phyloP scores from a whole-genome alignment of 164 flowering plant genomes.

The Hamamelis virginiana region DNA sequence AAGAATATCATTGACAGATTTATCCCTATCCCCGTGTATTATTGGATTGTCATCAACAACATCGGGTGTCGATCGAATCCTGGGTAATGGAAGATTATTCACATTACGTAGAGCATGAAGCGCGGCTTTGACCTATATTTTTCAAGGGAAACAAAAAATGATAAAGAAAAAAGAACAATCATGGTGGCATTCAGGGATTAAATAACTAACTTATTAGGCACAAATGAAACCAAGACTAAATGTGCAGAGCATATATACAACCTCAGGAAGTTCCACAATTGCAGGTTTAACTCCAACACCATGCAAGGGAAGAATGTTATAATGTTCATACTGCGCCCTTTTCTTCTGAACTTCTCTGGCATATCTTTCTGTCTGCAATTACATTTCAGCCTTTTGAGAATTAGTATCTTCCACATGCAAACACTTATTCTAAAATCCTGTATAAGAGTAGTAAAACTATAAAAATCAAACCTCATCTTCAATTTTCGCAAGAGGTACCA shows the following conservation, averaged over 20 bases:
- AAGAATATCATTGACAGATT: slow-evolving; percentile 67
- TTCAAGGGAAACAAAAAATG: not conserved
- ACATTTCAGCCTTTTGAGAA: not conserved
- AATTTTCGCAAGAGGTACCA: slow-evolving; percentile 56
- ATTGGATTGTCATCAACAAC: slow-evolving; percentile 17
- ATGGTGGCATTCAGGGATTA: not conserved
- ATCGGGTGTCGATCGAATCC: slow-evolving; percentile 23
- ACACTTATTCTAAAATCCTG: not conserved
- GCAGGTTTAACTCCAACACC: slow-evolving; percentile 71
- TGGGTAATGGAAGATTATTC: slow-evolving; percentile 60
- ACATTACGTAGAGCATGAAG: slow-evolving; percentile 66
- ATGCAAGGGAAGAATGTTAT: slow-evolving; percentile 86
- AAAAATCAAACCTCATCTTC: slow-evolving; percentile 60
- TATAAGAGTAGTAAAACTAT: not conserved
- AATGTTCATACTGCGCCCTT: slow-evolving; percentile 65
- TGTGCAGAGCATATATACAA: slow-evolving; percentile 23
- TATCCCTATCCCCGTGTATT: slow-evolving; percentile 39
- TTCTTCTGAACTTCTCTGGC: slow-evolving; percentile 74
- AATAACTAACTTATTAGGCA: not conserved
- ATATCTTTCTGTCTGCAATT: slow-evolving; percentile 56
- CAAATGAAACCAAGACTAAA: slow-evolving; percentile 4
- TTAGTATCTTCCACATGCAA: slow-evolving; percentile 9
- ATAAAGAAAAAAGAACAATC: not conserved
- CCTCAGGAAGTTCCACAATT: slow-evolving; percentile 97
- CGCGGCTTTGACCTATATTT: slow-evolving; percentile 80